These are phyloP conservation scores for Thermoascus crustaceus DNA, from an alignment of 2,329 filamentous ascomycete species.

Conservation along the genomic window DNA sequence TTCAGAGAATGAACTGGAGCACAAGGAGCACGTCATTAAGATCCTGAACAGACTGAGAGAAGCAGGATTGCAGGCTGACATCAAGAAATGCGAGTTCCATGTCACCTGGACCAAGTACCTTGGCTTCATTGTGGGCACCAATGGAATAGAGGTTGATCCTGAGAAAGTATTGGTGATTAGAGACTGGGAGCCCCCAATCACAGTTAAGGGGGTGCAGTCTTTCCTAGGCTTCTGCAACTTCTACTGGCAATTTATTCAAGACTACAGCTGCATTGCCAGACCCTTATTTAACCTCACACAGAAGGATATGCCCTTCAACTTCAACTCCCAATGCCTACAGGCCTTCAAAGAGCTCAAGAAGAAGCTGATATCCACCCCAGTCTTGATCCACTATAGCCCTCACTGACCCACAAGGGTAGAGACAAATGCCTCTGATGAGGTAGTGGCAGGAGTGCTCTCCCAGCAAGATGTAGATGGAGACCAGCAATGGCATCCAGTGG, in stretches of 20 bases:
- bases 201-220: too few relatives aligned
- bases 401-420: not conserved
- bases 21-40: slow-evolving; percentile 2
- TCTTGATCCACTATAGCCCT: not conserved
- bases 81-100: slow-evolving; percentile 1
- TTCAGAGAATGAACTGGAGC: not conserved
- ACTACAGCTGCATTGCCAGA: not conserved
- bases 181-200: too few relatives aligned
- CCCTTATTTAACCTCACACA: not conserved
- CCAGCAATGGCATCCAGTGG: not conserved
- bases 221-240: too few relatives aligned
- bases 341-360: not conserved
- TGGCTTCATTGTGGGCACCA: not conserved
- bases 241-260: too few relatives aligned
- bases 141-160: too few relatives aligned
- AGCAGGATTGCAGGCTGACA: too few relatives aligned
- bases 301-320: not conserved
- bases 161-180: not conserved
- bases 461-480: not conserved
- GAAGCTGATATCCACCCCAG: not conserved
- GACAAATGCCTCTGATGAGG: not conserved
- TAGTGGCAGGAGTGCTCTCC: not conserved
- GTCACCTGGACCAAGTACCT: not conserved
- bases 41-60: not conserved
- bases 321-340: not conserved